phyloP scores from a whole-genome alignment of 1,284 basidiomycete genomes.

The Apiotrichum mycotoxinovorans region DNA sequence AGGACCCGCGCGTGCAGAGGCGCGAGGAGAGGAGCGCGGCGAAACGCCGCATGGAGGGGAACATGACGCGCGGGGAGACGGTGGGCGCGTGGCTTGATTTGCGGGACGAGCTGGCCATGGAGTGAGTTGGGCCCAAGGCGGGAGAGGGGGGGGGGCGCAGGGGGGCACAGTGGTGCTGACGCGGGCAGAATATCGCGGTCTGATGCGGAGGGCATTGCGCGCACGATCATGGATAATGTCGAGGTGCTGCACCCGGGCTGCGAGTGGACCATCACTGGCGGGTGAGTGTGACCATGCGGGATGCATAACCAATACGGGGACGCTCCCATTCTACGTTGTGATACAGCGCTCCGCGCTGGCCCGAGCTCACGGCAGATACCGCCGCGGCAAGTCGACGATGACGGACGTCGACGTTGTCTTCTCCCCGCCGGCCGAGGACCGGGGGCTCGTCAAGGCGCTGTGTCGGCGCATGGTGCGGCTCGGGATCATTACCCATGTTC shows the following conservation, averaged over 20 bases:
- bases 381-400: conserved; percentile 43
- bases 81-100: conserved; percentile 45
- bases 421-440: conserved; percentile 29
- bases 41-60: conserved; percentile 33
- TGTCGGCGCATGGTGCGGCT: conserved; percentile 32
- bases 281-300: conserved; percentile 33
- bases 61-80: conserved; percentile 47
- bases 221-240: conserved; percentile 38
- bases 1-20: conserved; percentile 23
- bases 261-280: conserved; percentile 42
- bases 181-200: conserved; percentile 40
- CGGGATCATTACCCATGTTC: conserved; percentile 46
- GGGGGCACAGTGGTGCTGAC: neutral
- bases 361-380: conserved; percentile 37
- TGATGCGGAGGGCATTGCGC: conserved; percentile 46
- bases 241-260: conserved; percentile 39
- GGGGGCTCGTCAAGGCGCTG: conserved; percentile 33
- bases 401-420: conserved; percentile 49
- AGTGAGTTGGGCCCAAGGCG: conserved; percentile 27
- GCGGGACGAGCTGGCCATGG: conserved; percentile 39
- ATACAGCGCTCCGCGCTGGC: too few species aligned
- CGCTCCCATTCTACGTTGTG: too few species aligned
- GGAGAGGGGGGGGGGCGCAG: too few species aligned
- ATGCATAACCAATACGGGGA: too few species aligned
- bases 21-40: conserved; percentile 30